These are phyloP conservation scores for Psilocybe cyanescens DNA, from an alignment of 768 basidiomycete species.

Conservation along the genomic window DNA sequence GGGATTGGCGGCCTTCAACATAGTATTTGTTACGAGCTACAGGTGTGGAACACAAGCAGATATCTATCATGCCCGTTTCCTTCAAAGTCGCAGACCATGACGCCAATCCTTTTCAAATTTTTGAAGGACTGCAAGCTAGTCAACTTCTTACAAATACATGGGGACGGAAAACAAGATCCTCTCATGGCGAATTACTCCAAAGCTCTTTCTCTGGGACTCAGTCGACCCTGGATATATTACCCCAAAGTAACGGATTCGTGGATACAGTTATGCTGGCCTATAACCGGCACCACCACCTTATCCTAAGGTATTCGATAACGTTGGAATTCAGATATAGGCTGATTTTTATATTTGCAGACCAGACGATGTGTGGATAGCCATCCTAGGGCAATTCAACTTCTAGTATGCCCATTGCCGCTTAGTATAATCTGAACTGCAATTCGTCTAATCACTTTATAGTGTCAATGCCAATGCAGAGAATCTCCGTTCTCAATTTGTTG, in stretches of 20 bases:
- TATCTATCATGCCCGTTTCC: slow-evolving; percentile 13
- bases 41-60: no score
- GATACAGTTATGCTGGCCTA: slow-evolving; percentile 17
- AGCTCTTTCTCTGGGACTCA: not conserved
- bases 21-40: no score
- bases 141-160: slow-evolving; percentile 2
- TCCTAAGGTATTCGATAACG: slow-evolving; percentile 5
- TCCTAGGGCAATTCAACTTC: slow-evolving; percentile 38
- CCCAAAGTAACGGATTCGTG: slow-evolving; percentile 14
- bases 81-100: slow-evolving; percentile 11
- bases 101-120: not conserved
- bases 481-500: slow-evolving; percentile 36
- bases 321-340: not conserved
- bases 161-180: not conserved
- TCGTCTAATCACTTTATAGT: slow-evolving; percentile 1
- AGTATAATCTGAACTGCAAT: no score
- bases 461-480: slow-evolving; percentile 29
- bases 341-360: slow-evolving; percentile 6
- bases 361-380: slow-evolving; percentile 42
- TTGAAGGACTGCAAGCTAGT: not conserved
- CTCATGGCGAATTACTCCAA: not conserved
- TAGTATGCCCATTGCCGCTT: slow-evolving; percentile 18
- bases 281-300: slow-evolving; percentile 17
- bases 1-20: no score
- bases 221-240: not conserved